A percentile compares a stretch with the other conserved stretches of the same genome.
Conservation (phyloP, 495 filamentous ascomycete genomes). For the Penicillium tannophilum region DNA sequence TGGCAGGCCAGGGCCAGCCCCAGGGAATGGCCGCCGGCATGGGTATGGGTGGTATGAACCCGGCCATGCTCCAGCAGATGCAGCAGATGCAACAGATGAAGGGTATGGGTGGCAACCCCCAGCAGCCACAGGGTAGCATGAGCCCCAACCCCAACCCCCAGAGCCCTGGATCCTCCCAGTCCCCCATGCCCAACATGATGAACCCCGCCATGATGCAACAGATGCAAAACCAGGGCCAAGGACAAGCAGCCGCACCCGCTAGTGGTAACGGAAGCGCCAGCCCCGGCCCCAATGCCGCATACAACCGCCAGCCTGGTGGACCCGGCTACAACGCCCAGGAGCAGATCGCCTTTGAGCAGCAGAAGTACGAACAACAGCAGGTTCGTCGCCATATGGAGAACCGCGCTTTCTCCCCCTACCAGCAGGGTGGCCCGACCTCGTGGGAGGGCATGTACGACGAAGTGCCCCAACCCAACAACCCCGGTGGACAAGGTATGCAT, state of each 20-base stretch:
- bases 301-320: constrained; percentile 39
- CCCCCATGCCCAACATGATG: constrained; percentile 52
- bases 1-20: constrained; percentile 45
- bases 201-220: constrained; percentile 76
- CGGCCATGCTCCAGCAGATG: constrained; percentile 79
- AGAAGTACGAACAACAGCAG: constrained; percentile 81
- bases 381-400: constrained; percentile 44
- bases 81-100: constrained; percentile 61
- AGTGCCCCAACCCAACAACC: constrained; percentile 81
- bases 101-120: constrained; percentile 54
- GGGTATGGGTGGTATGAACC: constrained; percentile 72
- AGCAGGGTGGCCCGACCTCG: constrained; percentile 68
- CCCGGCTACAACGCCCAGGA: constrained; percentile 72
- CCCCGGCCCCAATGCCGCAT: constrained; percentile 21
- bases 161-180: constrained; percentile 40
- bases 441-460: constrained; percentile 99
- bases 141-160: constrained; percentile 53
- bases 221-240: constrained; percentile 50
- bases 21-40: constrained; percentile 52
- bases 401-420: constrained; percentile 51
- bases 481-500: constrained; percentile 53
- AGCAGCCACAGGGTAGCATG: constrained; percentile 46
- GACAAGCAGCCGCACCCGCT: neutral
- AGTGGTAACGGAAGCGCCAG: neutral
- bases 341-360: constrained; percentile 82